A percentile compares a stretch with the other conserved stretches of the same genome.
Evolutionary conservation across 805 yeast species (phyloP).

Genomic region (Yarrowia deformans): DNA sequence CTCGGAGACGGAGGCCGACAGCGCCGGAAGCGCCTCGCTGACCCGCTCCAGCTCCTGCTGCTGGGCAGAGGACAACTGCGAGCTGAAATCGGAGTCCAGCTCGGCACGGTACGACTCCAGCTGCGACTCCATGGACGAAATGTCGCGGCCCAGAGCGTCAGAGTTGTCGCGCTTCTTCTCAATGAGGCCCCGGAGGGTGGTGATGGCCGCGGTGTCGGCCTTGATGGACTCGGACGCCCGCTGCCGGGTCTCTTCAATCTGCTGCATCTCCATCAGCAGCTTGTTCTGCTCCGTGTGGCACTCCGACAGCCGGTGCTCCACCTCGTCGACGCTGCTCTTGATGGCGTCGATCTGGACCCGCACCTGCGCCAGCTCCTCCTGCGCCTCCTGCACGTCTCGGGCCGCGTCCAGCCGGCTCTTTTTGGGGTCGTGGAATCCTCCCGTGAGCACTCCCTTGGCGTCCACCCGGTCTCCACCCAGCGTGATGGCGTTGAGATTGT

Average conservation of each 20-base stretch:
- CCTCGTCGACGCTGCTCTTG: constrained; percentile 38
- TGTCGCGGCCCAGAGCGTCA: constrained; percentile 41
- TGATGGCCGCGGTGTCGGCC: constrained; percentile 9
- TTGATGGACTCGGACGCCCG: constrained; percentile 8
- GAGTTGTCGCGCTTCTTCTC: constrained; percentile 10
- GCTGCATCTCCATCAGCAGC: constrained; percentile 38
- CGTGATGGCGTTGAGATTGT: constrained; percentile 78
- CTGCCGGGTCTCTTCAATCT: constrained; percentile 41
- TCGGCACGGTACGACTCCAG: constrained; percentile 59
- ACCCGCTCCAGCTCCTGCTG: constrained; percentile 57
- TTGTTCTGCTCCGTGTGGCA: constrained; percentile 57
- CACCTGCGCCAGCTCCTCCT: constrained; percentile 53
- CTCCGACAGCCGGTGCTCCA: constrained; percentile 62
- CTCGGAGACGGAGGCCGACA: constrained; percentile 52
- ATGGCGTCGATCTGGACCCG: constrained; percentile 51
- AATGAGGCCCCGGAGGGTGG: neutral
- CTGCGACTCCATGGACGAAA: constrained; percentile 51
- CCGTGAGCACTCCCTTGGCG: constrained; percentile 81
- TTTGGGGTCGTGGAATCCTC: constrained; percentile 81
- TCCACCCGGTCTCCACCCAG: constrained; percentile 92
- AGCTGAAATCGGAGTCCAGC: constrained; percentile 60
- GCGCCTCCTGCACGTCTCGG: constrained; percentile 61
- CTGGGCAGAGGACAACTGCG: constrained; percentile 55
- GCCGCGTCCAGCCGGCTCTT: constrained; percentile 75
- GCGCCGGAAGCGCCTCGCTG: constrained; percentile 39